These are phyloP conservation scores for Prunus campanulata DNA, from an alignment of 306 rosid genomes.

Conservation along the genomic window DNA sequence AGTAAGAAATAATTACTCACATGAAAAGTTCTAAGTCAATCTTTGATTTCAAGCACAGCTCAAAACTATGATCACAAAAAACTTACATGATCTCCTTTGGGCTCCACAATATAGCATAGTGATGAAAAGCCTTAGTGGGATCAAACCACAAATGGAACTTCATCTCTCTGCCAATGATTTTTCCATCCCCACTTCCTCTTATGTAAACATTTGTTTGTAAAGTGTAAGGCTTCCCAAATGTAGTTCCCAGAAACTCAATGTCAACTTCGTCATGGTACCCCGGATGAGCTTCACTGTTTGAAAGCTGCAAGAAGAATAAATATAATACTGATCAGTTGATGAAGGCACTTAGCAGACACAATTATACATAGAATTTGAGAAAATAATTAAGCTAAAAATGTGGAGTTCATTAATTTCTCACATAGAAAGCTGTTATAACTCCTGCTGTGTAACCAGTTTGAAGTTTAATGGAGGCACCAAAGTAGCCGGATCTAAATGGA, in stretches of 20 bases:
- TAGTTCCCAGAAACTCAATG: conserved; percentile 93
- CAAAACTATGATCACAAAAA: not conserved
- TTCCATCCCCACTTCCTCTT: conserved; percentile 94
- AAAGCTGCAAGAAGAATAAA: conserved; percentile 54
- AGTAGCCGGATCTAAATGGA: conserved; percentile 93
- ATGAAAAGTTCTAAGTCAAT: not conserved
- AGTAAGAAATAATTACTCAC: too few species aligned
- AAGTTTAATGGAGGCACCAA: conserved; percentile 81
- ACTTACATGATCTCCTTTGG: conserved; percentile 90
- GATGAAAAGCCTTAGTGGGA: conserved; percentile 77
- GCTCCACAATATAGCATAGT: conserved; percentile 86
- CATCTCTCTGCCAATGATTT: conserved; percentile 89
- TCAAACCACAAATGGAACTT: conserved; percentile 96
- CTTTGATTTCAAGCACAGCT: not conserved
- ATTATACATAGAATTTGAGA: not conserved
- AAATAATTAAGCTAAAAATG: too few species aligned
- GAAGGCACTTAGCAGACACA: not conserved
- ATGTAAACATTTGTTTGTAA: conserved; percentile 91
- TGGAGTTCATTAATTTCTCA: conserved; percentile 27
- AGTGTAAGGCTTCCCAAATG: conserved; percentile 93
- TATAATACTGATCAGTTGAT: not conserved
- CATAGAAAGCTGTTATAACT: conserved; percentile 93
- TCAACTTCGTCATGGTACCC: conserved; percentile 98
- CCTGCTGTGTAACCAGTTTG: conserved; percentile 98
- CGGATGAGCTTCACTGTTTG: conserved; percentile 90